Evolutionary conservation across 164 flowering plant species (phyloP).

Genomic region (Kalanchoe fedtschenkoi): DNA sequence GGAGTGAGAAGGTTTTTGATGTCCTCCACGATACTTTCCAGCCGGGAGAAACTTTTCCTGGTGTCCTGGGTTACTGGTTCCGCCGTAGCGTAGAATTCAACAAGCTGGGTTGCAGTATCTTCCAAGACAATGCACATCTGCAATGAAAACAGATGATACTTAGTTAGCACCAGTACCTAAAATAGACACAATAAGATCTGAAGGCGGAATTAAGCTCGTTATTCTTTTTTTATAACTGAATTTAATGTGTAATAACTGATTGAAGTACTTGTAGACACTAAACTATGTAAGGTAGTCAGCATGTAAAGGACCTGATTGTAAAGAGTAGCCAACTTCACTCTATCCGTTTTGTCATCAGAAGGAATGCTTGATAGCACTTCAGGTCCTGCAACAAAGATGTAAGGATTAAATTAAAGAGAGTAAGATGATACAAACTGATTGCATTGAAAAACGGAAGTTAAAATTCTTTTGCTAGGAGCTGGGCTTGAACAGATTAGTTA

Average conservation of each 20-base stretch:
- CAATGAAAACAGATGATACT: not conserved
- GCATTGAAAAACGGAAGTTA: no score
- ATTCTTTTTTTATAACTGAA: not conserved
- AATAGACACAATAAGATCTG: no score
- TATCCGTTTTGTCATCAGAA: conserved; percentile 38
- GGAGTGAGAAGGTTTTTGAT: not conserved
- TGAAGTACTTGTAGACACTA: not conserved
- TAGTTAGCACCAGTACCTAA: not conserved
- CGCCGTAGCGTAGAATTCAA: not conserved
- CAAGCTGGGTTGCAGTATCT: not conserved
- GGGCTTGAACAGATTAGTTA: no score
- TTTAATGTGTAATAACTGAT: not conserved
- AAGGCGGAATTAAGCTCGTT: no score
- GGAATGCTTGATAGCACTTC: conserved; percentile 37
- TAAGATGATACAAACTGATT: no score
- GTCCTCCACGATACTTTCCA: not conserved
- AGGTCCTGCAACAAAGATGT: conserved; percentile 38
- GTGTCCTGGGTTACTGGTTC: not conserved
- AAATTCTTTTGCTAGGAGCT: no score
- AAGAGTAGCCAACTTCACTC: conserved; percentile 32
- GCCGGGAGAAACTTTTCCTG: not conserved
- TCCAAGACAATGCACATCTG: conserved; percentile 3
- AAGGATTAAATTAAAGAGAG: no score
- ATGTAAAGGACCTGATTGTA: conserved; percentile 46
- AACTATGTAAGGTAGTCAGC: not conserved